Conservation (phyloP, 1,284 basidiomycete genomes). For the Phylloporus sp. region DNA sequence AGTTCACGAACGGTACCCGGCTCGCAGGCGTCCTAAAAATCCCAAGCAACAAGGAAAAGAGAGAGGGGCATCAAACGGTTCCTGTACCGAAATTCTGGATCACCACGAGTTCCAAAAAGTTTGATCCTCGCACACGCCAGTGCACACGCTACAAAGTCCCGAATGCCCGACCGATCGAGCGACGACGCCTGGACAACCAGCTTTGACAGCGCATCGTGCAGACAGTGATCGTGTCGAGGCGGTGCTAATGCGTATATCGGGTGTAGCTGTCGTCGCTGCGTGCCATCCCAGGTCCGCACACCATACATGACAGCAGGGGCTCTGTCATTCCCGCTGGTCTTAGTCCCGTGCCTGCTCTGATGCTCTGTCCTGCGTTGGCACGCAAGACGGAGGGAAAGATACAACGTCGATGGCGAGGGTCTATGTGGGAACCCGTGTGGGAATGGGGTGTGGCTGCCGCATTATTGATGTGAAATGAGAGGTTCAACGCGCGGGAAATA, state of each 20-base stretch:
- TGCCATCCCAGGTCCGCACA: not conserved
- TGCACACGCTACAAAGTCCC: constrained; percentile 24
- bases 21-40: not conserved
- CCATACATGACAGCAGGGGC: not conserved
- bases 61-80: not conserved
- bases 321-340: constrained; percentile 5
- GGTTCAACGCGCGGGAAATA: constrained; percentile 37
- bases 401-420: too few species aligned
- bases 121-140: constrained; percentile 20
- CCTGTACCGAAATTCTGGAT: not conserved
- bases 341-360: not conserved
- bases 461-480: constrained; percentile 34
- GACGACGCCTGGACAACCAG: constrained; percentile 25
- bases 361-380: constrained; percentile 1
- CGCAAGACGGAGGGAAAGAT: constrained; percentile 28
- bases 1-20: not conserved
- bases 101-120: constrained; percentile 26
- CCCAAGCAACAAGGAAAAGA: not conserved
- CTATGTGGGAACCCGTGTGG: constrained; percentile 41
- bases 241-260: constrained; percentile 22
- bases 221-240: constrained; percentile 29
- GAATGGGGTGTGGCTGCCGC: constrained; percentile 33
- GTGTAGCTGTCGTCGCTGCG: not conserved
- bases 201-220: constrained; percentile 21
- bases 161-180: constrained; percentile 26